Conservation (phyloP, 116 monocot species). For the Thalassia testudinum region DNA sequence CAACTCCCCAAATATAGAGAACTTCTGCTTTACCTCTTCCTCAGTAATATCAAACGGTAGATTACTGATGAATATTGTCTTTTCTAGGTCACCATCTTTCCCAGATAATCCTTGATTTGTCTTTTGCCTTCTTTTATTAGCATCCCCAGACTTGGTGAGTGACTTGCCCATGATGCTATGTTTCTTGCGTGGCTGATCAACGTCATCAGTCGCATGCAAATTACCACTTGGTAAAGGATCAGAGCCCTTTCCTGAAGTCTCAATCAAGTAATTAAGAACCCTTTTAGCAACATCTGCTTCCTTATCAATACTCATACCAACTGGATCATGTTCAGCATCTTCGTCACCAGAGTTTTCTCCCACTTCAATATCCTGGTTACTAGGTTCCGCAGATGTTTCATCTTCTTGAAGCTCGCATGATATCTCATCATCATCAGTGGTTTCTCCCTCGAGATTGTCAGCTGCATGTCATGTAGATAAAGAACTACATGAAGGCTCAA, state of each 20-base stretch:
- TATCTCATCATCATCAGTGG: background rate
- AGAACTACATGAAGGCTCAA: no score
- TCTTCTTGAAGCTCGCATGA: no score
- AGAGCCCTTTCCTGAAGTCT: slow-evolving; percentile 15
- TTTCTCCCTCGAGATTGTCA: background rate
- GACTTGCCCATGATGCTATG: background rate
- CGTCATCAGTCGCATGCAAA: slow-evolving; percentile 15
- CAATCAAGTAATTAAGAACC: slow-evolving; percentile 66
- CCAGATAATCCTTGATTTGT: background rate
- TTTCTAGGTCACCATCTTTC: slow-evolving; percentile 6
- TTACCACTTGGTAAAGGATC: slow-evolving; percentile 10
- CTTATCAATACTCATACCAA: slow-evolving; percentile 21
- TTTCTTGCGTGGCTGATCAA: background rate
- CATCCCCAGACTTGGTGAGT: slow-evolving; percentile 5
- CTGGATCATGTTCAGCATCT: slow-evolving; percentile 7
- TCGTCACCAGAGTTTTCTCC: slow-evolving; percentile 15
- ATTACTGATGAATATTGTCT: slow-evolving; percentile 49
- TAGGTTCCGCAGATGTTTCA: no score
- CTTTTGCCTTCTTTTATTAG: slow-evolving; percentile 4
- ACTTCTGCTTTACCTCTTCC: slow-evolving; percentile 76
- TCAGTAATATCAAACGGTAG: slow-evolving; percentile 70
- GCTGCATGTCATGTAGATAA: background rate
- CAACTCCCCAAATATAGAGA: slow-evolving; percentile 77
- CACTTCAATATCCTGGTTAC: background rate
- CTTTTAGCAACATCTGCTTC: slow-evolving; percentile 72